Evolutionary conservation across 169 alveolate genomes (phyloP), one percentile per base, ranked within the genome.

Genomic region (Cryptosporidium meleagridis): DNA sequence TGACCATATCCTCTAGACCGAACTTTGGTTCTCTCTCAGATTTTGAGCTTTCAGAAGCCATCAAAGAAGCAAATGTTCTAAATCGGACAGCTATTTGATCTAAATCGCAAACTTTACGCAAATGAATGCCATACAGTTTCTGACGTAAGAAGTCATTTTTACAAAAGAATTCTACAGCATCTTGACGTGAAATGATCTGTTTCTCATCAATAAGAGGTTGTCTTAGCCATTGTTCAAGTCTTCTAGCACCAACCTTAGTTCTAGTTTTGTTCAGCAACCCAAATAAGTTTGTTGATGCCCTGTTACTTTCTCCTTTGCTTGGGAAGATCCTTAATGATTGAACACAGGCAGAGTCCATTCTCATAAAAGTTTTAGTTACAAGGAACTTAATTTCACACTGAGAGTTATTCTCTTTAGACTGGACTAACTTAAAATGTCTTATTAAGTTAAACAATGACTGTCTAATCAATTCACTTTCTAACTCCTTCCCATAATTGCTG

Each of bases 161-260:
- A 53, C 86, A 84, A 85, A 98, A 96, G 33, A 92, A 95, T 85
- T 98, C 99, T 41, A 98, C 99, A 58, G 97, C 95, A 85, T 96
- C 97, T 70, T 96, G 97, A 75, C 99, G 94, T 91, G 91, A 89
- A 55, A 91, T 91, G 39, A 98, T 97, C 87, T 95, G 97, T 65
- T 93, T 70, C 29, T 58, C 92, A 92, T 97, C 97, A 75, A 96
- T 94, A 35, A 97, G 94, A 16, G 99, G 99, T 85, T 97, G 98
- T 48, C 97, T 94, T n/a, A 98, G 84, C 99, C 99, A 97, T 86
- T 95, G 93, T 86, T 94, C 94, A 65, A 98, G 94, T 71, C 96
- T 89, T 67, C 98, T 94, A 1, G 94, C 91, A 10, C 99, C 99
- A 44, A 97, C 94, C 67, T 95, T 65, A 23, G 99, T 97, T 69